phyloP scores from a whole-genome alignment of 306 rosid genomes.

The Fragaria nilgerrensis region DNA sequence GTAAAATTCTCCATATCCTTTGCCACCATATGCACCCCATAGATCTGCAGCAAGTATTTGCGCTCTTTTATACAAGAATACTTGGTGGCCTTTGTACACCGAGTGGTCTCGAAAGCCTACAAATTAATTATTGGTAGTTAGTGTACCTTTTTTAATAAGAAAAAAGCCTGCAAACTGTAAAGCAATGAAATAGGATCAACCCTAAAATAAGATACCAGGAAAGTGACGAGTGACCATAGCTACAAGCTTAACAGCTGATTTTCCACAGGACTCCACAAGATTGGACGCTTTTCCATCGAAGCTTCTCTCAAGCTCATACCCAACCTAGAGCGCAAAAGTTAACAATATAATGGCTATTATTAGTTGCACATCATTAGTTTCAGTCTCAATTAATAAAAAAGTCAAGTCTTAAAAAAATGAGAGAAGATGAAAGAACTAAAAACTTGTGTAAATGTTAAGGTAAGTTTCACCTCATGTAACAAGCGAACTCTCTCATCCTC shows the following conservation, averaged over 20 bases:
- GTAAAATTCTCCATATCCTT: constrained; percentile 78
- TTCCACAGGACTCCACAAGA: constrained; percentile 73
- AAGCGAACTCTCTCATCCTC: constrained; percentile 92
- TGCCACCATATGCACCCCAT: constrained; percentile 82
- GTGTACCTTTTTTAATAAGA: constrained; percentile 13
- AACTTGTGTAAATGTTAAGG: not conserved
- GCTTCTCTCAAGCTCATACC: constrained; percentile 73
- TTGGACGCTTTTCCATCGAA: constrained; percentile 81
- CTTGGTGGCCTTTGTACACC: constrained; percentile 85
- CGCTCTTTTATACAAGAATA: constrained; percentile 93
- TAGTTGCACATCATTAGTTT: constrained; percentile 16
- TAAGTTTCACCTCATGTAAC: constrained; percentile 72
- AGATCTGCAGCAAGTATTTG: constrained; percentile 95
- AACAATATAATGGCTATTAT: not conserved
- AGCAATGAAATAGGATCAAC: not conserved
- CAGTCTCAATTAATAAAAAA: constrained; percentile 13
- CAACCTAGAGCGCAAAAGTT: constrained; percentile 33
- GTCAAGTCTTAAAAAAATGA: not conserved
- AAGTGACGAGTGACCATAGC: constrained; percentile 80
- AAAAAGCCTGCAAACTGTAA: constrained; percentile 10
- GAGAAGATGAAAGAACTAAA: constrained; percentile 5
- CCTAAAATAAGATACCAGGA: constrained; percentile 61
- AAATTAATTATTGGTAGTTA: constrained; percentile 29
- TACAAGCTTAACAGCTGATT: constrained; percentile 89
- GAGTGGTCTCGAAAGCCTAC: constrained; percentile 93